phyloP scores from a whole-genome alignment of 1,284 basidiomycete species.

The Cutaneotrichosporon spelunceum region DNA sequence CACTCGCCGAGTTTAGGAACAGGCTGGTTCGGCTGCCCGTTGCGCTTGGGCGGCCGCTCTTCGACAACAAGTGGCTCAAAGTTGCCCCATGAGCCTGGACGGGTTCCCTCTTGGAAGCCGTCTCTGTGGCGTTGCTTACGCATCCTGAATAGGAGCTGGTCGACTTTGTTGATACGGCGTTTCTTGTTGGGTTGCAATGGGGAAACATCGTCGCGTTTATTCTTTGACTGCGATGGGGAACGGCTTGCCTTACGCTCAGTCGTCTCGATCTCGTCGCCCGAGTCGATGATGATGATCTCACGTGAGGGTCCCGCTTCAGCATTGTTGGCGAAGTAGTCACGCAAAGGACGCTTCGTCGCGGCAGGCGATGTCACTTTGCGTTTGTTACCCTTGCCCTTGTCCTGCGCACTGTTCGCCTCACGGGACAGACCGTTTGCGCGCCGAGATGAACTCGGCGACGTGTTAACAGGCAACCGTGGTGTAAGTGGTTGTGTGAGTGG shows the following conservation, averaged over 20 bases:
- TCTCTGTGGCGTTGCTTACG: not conserved
- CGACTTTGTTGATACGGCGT: too few species aligned
- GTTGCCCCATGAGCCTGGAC: conserved; percentile 20
- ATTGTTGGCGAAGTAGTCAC: not conserved
- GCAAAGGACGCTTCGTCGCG: not conserved
- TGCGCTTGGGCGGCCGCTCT: not conserved
- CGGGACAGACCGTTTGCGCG: not conserved
- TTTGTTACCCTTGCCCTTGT: not conserved
- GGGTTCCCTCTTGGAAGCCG: not conserved
- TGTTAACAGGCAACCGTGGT: not conserved
- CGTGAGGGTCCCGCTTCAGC: conserved; percentile 1
- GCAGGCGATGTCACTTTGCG: not conserved
- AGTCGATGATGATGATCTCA: not conserved
- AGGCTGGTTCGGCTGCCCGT: not conserved
- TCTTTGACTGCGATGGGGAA: not conserved
- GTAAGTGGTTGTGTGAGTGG: not conserved
- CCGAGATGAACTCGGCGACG: not conserved
- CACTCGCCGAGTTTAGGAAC: conserved; percentile 14
- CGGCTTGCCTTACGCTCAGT: not conserved
- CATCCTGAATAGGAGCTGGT: too few species aligned
- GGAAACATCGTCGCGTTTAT: too few species aligned
- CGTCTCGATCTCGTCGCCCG: not conserved
- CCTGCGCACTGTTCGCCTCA: not conserved
- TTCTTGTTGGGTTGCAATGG: too few species aligned
- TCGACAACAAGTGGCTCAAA: conserved; percentile 7